Evolutionary conservation across 2,329 filamentous ascomycete genomes (phyloP).

Genomic region (Neonectria hederae): DNA sequence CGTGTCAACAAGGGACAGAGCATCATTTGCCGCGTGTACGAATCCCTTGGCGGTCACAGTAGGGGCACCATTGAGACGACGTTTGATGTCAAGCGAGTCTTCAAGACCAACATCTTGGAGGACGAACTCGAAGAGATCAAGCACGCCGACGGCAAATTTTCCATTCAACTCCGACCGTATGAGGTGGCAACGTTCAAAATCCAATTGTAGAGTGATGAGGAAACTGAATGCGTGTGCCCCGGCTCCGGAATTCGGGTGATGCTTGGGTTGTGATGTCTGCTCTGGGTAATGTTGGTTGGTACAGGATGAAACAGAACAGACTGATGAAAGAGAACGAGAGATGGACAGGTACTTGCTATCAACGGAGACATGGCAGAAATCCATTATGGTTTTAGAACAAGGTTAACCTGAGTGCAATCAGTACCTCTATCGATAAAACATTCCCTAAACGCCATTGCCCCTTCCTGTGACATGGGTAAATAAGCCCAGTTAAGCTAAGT

Average conservation of each 20-base stretch:
- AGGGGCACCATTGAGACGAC: conserved; percentile 74
- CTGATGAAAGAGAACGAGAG: background rate
- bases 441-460: conserved; percentile 38
- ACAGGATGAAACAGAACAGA: background rate
- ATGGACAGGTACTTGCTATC: background rate
- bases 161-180: conserved; percentile 78
- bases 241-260: conserved; percentile 30
- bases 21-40: conserved; percentile 86
- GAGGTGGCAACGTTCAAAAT: conserved; percentile 86
- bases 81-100: conserved; percentile 78
- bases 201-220: conserved; percentile 53
- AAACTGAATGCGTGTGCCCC: conserved; percentile 41
- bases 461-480: conserved; percentile 22
- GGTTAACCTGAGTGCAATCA: conserved; percentile 30
- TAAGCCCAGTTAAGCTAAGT: conserved; percentile 8
- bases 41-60: conserved; percentile 84
- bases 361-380: conserved; percentile 3
- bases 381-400: conserved; percentile 26
- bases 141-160: conserved; percentile 59
- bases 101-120: conserved; percentile 88
- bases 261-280: conserved; percentile 22
- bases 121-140: conserved; percentile 79
- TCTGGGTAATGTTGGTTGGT: background rate
- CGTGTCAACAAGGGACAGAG: conserved; percentile 76
- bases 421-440: conserved; percentile 36